Evolutionary conservation across 2,329 filamentous ascomycete species (phyloP).

Genomic region (Cytospora piceae): DNA sequence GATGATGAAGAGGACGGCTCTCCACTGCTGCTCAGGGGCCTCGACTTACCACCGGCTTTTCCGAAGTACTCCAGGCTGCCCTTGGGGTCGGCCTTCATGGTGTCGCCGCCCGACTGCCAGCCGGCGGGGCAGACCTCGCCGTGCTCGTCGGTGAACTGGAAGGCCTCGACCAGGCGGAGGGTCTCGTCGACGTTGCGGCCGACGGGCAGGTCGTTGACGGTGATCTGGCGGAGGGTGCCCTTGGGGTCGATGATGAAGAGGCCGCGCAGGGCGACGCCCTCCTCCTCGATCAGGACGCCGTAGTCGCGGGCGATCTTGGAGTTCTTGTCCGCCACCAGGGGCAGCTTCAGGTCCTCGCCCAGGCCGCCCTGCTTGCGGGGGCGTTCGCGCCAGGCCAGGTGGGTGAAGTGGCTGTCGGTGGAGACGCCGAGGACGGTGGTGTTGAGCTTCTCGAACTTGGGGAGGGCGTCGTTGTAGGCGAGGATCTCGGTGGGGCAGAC

Average conservation of each 20-base stretch:
- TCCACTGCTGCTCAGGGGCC: conserved; percentile 28
- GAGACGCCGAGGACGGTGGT: conserved; percentile 63
- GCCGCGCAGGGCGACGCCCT: conserved; percentile 65
- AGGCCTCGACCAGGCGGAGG: conserved; percentile 69
- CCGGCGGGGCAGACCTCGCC: conserved; percentile 70
- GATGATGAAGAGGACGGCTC: conserved; percentile 12
- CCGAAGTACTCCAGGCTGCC: conserved; percentile 54
- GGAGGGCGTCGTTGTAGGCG: conserved; percentile 64
- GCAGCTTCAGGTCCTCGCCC: conserved; percentile 61
- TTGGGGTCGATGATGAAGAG: conserved; percentile 70
- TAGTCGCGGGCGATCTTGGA: conserved; percentile 64
- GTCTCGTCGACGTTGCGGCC: conserved; percentile 68
- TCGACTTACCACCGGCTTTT: conserved; percentile 31
- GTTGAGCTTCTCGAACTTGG: conserved; percentile 62
- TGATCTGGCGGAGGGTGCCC: conserved; percentile 64
- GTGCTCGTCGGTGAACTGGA: conserved; percentile 84
- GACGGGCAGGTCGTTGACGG: conserved; percentile 67
- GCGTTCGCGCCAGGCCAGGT: conserved; percentile 61
- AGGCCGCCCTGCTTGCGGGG: conserved; percentile 65
- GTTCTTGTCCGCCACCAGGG: conserved; percentile 65
- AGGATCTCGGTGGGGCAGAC: conserved; percentile 70
- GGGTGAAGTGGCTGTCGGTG: conserved; percentile 63
- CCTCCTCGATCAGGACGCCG: conserved; percentile 66
- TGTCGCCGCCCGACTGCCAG: conserved; percentile 52
- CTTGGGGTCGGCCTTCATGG: conserved; percentile 57